Conservation (phyloP, 129 eudicot species). For the Chrysanthemum seticuspe region DNA sequence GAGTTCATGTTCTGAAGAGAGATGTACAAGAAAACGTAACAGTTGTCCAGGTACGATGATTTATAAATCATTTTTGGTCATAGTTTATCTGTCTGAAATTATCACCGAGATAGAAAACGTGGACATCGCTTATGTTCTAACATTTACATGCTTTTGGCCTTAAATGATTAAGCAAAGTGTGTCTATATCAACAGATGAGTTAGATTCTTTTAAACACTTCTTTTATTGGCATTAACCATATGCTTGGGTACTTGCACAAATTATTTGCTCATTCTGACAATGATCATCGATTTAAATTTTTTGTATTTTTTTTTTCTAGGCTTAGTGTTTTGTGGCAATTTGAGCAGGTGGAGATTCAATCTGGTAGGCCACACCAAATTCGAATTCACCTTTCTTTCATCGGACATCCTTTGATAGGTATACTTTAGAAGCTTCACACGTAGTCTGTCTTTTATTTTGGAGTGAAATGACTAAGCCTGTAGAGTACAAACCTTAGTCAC, state of each 20-base stretch:
- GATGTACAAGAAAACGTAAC: conserved; percentile 56
- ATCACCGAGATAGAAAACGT: too few relatives aligned
- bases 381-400: conserved; percentile 93
- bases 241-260: too few relatives aligned
- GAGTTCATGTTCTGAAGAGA: conserved; percentile 75
- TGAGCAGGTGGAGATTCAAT: conserved; percentile 86
- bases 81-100: conserved; percentile 2
- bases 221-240: too few relatives aligned
- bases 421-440: conserved; percentile 1
- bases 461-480: too few relatives aligned
- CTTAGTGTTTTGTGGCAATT: conserved; percentile 24
- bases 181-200: too few relatives aligned
- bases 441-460: background rate
- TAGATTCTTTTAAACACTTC: too few relatives aligned
- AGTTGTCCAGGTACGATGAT: conserved; percentile 61
- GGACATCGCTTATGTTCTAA: too few relatives aligned
- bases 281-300: background rate
- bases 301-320: background rate
- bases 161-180: too few relatives aligned
- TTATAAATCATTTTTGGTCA: conserved; percentile 5
- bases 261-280: too few relatives aligned
- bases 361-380: conserved; percentile 97
- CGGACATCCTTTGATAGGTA: conserved; percentile 91
- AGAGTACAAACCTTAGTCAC: too few relatives aligned
- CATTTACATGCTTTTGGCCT: too few relatives aligned